Evolutionary conservation across 306 rosid genomes (phyloP).

Genomic region (Cyamopsis tetragonoloba): DNA sequence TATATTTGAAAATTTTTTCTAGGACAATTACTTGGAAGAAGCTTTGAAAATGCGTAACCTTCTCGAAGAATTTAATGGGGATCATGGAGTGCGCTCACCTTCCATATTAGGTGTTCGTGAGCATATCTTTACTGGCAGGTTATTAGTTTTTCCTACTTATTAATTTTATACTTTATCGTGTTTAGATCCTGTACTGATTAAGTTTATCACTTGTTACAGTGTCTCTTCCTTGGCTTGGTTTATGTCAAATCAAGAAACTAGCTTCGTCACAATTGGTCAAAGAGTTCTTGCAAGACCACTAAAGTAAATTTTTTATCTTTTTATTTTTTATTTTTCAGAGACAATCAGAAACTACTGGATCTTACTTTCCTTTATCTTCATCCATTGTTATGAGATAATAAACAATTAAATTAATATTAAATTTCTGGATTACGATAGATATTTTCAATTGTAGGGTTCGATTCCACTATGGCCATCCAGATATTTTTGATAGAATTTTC

Average conservation of each 20-base stretch:
- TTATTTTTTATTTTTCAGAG: neutral
- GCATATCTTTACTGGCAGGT: constrained; percentile 98
- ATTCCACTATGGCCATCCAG: constrained; percentile 98
- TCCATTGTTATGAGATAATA: neutral
- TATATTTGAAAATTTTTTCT: constrained; percentile 24
- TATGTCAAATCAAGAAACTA: constrained; percentile 99
- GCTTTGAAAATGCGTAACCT: constrained; percentile 98
- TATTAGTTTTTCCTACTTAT: constrained; percentile 21
- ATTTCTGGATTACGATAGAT: constrained; percentile 7
- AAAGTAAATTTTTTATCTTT: constrained; percentile 51
- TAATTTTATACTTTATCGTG: constrained; percentile 8
- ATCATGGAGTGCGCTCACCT: constrained; percentile 90
- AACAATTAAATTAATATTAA: neutral
- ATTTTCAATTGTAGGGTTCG: constrained; percentile 65
- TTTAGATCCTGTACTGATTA: neutral
- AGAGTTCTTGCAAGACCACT: constrained; percentile 95
- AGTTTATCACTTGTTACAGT: constrained; percentile 47
- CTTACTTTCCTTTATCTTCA: neutral
- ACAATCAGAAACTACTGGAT: neutral
- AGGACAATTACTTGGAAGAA: constrained; percentile 98
- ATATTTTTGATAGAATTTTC: constrained; percentile 91
- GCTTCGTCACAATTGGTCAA: constrained; percentile 96
- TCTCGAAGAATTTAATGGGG: constrained; percentile 87
- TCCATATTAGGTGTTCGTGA: constrained; percentile 95
- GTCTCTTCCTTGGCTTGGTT: constrained; percentile 99